Evolutionary conservation across 2,329 filamentous ascomycete species (phyloP).

Genomic region (Herpotrichia juniperi): DNA sequence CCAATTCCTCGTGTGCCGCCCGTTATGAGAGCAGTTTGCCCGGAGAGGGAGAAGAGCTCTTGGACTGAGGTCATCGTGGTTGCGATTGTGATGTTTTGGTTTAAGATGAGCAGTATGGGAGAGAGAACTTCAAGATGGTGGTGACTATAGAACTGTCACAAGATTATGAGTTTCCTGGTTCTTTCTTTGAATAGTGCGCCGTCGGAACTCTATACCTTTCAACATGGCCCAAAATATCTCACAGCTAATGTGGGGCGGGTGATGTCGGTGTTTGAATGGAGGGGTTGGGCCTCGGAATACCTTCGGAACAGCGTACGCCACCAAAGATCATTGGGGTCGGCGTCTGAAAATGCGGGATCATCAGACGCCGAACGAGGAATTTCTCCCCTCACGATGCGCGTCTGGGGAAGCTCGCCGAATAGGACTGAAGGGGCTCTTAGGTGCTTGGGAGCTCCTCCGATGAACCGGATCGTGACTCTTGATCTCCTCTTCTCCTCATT

Average conservation of each 20-base stretch:
- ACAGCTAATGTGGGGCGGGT: slow-evolving; percentile 6
- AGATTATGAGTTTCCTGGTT: no score
- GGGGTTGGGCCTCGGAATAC: slow-evolving; percentile 25
- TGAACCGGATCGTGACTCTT: not conserved
- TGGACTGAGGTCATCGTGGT: slow-evolving; percentile 34
- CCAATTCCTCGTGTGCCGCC: slow-evolving; percentile 59
- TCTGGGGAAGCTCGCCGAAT: slow-evolving; percentile 8
- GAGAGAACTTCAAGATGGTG: no score
- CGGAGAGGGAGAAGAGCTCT: slow-evolving; percentile 56
- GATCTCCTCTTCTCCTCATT: not conserved
- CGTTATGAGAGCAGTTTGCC: slow-evolving; percentile 57
- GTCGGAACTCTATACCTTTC: no score
- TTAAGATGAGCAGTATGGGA: no score
- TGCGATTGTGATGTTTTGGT: slow-evolving; percentile 14
- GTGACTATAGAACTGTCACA: no score
- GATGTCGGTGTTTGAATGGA: not conserved
- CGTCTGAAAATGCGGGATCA: slow-evolving; percentile 30
- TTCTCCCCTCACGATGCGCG: slow-evolving; percentile 25
- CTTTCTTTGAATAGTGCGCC: no score
- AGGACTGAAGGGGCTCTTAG: not conserved
- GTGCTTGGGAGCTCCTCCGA: not conserved
- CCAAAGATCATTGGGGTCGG: no score
- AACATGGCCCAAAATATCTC: no score
- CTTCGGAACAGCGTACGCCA: slow-evolving; percentile 31
- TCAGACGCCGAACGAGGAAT: slow-evolving; percentile 39